Base-by-base conservation (phyloP, 331 rosid genomes). In the Telfairia occidentalis region DNA sequence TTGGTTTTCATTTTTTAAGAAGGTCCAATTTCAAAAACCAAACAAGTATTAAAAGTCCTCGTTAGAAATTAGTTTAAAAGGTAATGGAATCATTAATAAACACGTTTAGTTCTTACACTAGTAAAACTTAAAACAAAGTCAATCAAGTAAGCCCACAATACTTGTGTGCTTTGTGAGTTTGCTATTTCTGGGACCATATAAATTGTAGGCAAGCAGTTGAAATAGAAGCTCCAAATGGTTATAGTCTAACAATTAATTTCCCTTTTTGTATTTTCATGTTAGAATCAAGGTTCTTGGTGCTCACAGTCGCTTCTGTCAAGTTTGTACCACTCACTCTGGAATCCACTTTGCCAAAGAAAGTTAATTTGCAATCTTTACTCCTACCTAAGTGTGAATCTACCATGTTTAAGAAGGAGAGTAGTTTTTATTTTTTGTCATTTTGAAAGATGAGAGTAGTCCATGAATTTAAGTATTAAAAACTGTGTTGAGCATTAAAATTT, bases 221-320 rank as follows among this genome's bases (percentile, higher is more conserved):
- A 28, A 7, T 70, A 18, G 9, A 10, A 23, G 81, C 79, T 45
- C 52, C 38, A 52, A 50, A 34, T 73, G 15, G 48, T 19, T 37
- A 73, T 37, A n/a, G 3, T 46, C 76, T 71, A 35, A 67, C 50
- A 42, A 7, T 26, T 9, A 18, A 34, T 76, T 29, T 26, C 18
- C 18, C 7, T 18, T 37, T 72, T 67, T 11, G 18, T 73, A 13
- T 71, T 66, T n/a, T 32, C 28, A 35, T 76, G 61, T 79, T 55
- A 83, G 87, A 38, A 63, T 79, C 40, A 52, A 48, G 79, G 83
- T 77, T 69, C 86, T 59, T 78, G 74, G 28, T 46, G 79, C 71
- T 84, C 89, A 21, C 35, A 77, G 38, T 78, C 85, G 3, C 85
- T 76, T 52, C 78, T 82, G 77, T 90, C 94, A 71, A 97, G 97